Evolutionary conservation across 2,329 filamentous ascomycete species (phyloP).

Genomic region (Endoconidiophora polonica): DNA sequence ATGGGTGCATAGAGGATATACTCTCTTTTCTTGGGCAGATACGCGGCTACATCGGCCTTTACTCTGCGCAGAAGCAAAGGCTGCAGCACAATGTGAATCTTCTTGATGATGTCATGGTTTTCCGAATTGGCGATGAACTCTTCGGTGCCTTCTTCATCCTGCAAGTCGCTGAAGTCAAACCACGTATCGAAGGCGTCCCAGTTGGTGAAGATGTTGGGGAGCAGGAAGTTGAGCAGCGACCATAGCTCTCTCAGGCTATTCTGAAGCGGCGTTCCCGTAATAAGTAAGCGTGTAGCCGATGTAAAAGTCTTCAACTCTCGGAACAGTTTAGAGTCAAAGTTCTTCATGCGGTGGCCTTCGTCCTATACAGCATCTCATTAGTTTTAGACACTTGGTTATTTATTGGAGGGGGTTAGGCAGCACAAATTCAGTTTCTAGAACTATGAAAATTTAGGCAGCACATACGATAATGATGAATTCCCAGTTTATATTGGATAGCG

Average conservation of each 20-base stretch:
- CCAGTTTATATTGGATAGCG: conserved; percentile 74
- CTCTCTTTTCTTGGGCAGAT: conserved; percentile 90
- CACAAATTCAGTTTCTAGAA: background rate
- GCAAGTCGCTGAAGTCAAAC: conserved; percentile 91
- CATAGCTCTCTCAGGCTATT: conserved; percentile 92
- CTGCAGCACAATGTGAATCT: conserved; percentile 84
- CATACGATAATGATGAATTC: conserved; percentile 87
- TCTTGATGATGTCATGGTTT: conserved; percentile 37
- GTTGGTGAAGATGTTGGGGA: conserved; percentile 85
- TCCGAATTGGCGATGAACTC: conserved; percentile 65
- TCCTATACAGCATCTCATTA: conserved; percentile 34
- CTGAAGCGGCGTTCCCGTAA: conserved; percentile 87
- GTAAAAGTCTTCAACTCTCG: conserved; percentile 75
- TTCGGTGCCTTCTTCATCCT: conserved; percentile 64
- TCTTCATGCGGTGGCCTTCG: conserved; percentile 94
- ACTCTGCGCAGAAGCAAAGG: conserved; percentile 75
- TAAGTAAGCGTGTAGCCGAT: conserved; percentile 77
- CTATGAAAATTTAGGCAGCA: conserved; percentile 12
- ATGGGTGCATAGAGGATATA: conserved; percentile 91
- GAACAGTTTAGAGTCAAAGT: conserved; percentile 83
- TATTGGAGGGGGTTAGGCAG: background rate
- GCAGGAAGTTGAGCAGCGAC: conserved; percentile 84
- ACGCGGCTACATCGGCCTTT: conserved; percentile 81
- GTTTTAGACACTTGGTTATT: conserved; percentile 4
- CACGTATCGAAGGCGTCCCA: conserved; percentile 85